Percentiles rank a stretch among this genome's conserved stretches.
Conservation (phyloP, 805 yeast genomes). For the Wilhelminamyces savonicus region DNA sequence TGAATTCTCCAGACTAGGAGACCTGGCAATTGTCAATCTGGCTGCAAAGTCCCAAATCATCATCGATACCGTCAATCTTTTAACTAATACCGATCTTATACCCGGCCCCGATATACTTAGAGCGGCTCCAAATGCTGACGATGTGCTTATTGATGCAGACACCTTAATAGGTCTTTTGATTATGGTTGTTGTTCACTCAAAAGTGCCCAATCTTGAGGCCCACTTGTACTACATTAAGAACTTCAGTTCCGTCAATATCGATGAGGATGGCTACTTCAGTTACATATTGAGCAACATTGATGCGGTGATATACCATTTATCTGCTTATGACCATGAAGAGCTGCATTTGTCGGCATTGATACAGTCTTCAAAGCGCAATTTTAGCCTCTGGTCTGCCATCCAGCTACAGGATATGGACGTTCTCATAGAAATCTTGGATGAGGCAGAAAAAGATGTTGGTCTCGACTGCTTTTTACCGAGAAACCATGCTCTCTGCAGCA, state of each 20-base stretch:
- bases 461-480: too few relatives aligned
- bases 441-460: constrained; percentile 1
- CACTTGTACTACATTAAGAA: constrained; percentile 62
- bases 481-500: constrained; percentile 15
- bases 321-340: constrained; percentile 23
- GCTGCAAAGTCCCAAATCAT: constrained; percentile 43
- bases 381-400: constrained; percentile 48
- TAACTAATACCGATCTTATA: constrained; percentile 28
- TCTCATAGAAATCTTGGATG: constrained; percentile 4
- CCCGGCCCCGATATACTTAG: not conserved
- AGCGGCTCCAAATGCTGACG: constrained; percentile 4
- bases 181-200: constrained; percentile 61
- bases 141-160: constrained; percentile 66
- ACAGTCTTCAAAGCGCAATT: constrained; percentile 41
- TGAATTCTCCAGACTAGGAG: constrained; percentile 44
- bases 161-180: constrained; percentile 66
- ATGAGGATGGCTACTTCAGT: constrained; percentile 55
- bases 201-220: constrained; percentile 50
- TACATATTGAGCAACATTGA: constrained; percentile 81
- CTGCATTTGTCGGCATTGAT: too few relatives aligned
- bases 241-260: constrained; percentile 35
- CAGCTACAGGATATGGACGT: constrained; percentile 18
- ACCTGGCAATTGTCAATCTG: constrained; percentile 33
- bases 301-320: constrained; percentile 65
- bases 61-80: constrained; percentile 42